Evolutionary conservation across 2,329 filamentous ascomycete genomes (phyloP).

Genomic region (Aspergillus latus): DNA sequence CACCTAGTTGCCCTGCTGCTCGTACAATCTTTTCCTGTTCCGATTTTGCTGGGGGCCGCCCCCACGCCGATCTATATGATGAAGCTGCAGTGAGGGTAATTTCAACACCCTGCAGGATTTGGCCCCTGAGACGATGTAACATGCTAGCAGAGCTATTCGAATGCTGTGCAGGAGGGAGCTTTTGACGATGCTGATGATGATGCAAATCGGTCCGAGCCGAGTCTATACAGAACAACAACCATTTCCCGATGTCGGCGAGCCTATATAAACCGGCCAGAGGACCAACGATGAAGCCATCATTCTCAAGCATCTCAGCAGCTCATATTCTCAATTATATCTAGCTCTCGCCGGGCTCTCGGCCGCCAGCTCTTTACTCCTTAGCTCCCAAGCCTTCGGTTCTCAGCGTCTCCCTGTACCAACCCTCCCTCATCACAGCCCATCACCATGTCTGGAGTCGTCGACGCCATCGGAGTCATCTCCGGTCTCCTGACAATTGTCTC

Average conservation of each 20-base stretch:
- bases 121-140: background rate
- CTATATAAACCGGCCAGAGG: background rate
- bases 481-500: constrained; percentile 10
- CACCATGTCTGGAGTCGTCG: constrained; percentile 5
- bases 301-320: background rate
- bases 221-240: background rate
- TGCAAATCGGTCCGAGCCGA: background rate
- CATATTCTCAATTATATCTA: background rate
- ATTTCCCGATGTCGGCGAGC: background rate
- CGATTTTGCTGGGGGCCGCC: background rate
- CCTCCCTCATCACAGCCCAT: background rate
- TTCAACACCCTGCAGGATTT: too few relatives aligned
- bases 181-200: background rate
- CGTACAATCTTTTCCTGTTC: background rate
- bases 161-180: too few relatives aligned
- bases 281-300: background rate
- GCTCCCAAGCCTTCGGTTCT: background rate
- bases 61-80: background rate
- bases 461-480: constrained; percentile 14
- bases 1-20: background rate
- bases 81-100: background rate
- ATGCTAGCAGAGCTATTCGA: background rate
- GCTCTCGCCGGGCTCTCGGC: too few relatives aligned
- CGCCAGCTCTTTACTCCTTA: background rate
- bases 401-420: background rate